Evolutionary conservation across 495 filamentous ascomycete species (phyloP).

Genomic region (Aspergillus coremiiformis): DNA sequence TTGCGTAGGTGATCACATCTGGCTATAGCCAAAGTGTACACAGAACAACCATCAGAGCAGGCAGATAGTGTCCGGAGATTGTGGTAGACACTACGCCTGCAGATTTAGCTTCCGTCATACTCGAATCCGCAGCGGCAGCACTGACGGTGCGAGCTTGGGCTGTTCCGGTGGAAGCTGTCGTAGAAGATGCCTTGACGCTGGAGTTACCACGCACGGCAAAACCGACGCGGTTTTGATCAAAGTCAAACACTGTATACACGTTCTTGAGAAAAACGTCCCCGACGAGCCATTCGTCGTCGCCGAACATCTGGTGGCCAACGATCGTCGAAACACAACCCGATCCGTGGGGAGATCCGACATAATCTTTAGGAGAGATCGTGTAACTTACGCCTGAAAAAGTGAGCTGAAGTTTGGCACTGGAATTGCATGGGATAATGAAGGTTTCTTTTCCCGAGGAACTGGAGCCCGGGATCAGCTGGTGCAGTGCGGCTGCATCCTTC

Average conservation of each 20-base stretch:
- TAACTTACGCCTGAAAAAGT: conserved; percentile 54
- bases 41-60: not conserved
- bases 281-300: conserved; percentile 57
- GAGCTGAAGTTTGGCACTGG: conserved; percentile 45
- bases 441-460: conserved; percentile 34
- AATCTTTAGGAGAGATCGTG: conserved; percentile 59
- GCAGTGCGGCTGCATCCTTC: conserved; percentile 55
- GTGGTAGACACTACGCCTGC: not conserved
- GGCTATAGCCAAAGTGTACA: conserved; percentile 2
- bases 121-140: conserved; percentile 3
- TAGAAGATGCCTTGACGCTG: conserved; percentile 14
- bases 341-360: conserved; percentile 45
- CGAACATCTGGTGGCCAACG: conserved; percentile 39
- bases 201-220: conserved; percentile 23
- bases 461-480: conserved; percentile 57
- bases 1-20: too few species aligned
- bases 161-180: conserved; percentile 7
- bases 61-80: not conserved
- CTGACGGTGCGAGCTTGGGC: conserved; percentile 5
- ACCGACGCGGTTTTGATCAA: conserved; percentile 40
- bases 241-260: conserved; percentile 81
- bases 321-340: conserved; percentile 60
- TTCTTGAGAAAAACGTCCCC: conserved; percentile 86
- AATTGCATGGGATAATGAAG: conserved; percentile 63
- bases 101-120: not conserved